Base-by-base conservation (phyloP, 257 asterid genomes). In the Parsonsia alboflavescens region DNA sequence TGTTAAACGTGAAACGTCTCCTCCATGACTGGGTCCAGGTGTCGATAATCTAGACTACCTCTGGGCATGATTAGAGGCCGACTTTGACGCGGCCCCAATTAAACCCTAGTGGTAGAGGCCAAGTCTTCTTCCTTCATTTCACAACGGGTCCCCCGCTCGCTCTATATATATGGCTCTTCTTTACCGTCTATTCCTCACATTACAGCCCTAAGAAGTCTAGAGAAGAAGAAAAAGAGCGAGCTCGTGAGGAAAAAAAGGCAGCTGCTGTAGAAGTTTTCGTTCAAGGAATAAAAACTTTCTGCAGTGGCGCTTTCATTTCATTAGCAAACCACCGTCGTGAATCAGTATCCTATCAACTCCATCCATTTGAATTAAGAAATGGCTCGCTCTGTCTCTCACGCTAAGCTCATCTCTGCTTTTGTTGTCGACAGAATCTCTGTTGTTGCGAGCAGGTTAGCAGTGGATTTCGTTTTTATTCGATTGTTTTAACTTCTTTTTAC, bases 311-410 rank as follows among this genome's bases (percentile, higher is more conserved):
- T 68, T 13, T 10, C 0, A 50, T 21, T 8, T 36, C n/a, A 5
- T n/a, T 0, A n/a, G 39, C 39, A 46, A 5, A 13, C n/a, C 33
- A 9, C 79, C 75, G 75, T 78, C 62, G 36, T 36, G 16, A 9
- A 5, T 30, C 1, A 22, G 39, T 70, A 65, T 54, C 5, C 44
- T 17, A 11, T 48, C 42, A 49, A 28, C 24, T 45, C 16, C 36
- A 36, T 19, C 68, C 4, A 57, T 10, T n/a, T 19, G 26, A 39
- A 10, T 16, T 0, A 3, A 21, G 28, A 72, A 44, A 83, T 85
- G 85, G 87, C 89, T 80, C 77, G 72, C 68, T 80, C 76, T 63
- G 70, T 80, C 65, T 68, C 78, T 21, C 65, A 57, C 77, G 78
- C 82, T 9, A 85, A 79, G 80, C 7, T 77, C 33, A 12, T 81